A percentile compares a stretch with the other conserved stretches of the same genome.
Evolutionary conservation across 495 filamentous ascomycete species (phyloP).

Genomic region (Aspergillus coremiiformis): DNA sequence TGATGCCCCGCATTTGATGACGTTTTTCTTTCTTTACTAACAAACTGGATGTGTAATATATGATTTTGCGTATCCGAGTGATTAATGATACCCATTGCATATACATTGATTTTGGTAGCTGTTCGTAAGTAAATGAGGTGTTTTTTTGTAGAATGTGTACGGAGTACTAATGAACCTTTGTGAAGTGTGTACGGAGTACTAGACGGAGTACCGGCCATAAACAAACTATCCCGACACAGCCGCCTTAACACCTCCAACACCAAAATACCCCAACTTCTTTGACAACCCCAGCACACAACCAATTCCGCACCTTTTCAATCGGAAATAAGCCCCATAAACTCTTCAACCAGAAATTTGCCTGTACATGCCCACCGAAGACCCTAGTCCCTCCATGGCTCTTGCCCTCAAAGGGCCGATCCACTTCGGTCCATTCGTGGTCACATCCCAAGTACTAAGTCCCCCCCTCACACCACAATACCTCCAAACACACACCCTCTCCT

Average conservation of each 20-base stretch:
- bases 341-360: neutral
- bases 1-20: conserved; percentile 7
- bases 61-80: conserved; percentile 15
- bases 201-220: neutral
- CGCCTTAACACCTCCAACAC: neutral
- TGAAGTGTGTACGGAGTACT: no score
- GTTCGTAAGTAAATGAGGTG: neutral
- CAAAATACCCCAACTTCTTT: neutral
- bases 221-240: neutral
- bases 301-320: neutral
- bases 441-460: conserved; percentile 31
- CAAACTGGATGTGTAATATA: conserved; percentile 27
- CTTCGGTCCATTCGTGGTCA: conserved; percentile 43
- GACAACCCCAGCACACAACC: neutral
- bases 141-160: neutral
- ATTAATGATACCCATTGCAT: conserved; percentile 36
- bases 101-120: neutral
- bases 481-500: neutral
- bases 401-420: conserved; percentile 32
- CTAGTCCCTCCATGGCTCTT: conserved; percentile 10
- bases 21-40: conserved; percentile 13
- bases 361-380: neutral
- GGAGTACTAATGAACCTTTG: neutral
- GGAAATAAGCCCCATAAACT: neutral
- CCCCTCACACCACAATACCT: neutral